Base-by-base conservation (phyloP, 2,329 filamentous ascomycete genomes). In the Orbilia brochopaga region DNA sequence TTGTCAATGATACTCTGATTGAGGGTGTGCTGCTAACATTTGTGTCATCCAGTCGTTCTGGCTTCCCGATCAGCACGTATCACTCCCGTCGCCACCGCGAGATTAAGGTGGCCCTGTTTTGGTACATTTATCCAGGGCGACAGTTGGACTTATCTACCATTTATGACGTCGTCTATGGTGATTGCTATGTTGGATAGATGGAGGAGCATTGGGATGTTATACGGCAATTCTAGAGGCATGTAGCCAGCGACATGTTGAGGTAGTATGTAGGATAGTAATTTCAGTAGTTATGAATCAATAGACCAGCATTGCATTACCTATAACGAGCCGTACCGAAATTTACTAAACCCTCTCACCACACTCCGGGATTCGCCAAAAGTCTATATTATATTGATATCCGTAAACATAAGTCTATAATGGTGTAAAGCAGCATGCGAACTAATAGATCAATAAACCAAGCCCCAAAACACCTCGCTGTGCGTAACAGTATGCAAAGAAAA, bases 1-100 rank as follows among this genome's bases (percentile, higher is more conserved):
- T 42, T 40, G 53, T 19, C 37, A n/a, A n/a, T 27, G n/a, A 21
- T 24, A 35, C 51, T 42, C 30, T n/a, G 35, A 40, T 15, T 3
- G 15, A 17, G 13, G 15, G 40, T 17, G 44, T 21, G 21, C 19
- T 35, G 46, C 73, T 73, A 58, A 11, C 11, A 42, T 17, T 35
- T 32, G 35, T 54, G 23, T 40, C 4, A 42, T 13, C n/a, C 52
- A 76, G 75, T 75, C 75, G 30, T 76, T 76, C 53, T 76, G 75
- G 75, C 65, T 76, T 27, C 75, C 75, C 2, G 75, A 76, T 57
- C 75, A 76, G 52, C 75, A 76, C 50, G 75, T 75, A 21, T 74
- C 75, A 15, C 62, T 76, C 24, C 73, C 75, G 30, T 75, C 75
- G 13, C 67, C 67, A 11, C 55, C 60, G 11, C 54, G 60, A 37